These are phyloP conservation scores for Mycocentrospora acerina DNA, from an alignment of 2,329 filamentous ascomycete genomes.

Conservation along the genomic window DNA sequence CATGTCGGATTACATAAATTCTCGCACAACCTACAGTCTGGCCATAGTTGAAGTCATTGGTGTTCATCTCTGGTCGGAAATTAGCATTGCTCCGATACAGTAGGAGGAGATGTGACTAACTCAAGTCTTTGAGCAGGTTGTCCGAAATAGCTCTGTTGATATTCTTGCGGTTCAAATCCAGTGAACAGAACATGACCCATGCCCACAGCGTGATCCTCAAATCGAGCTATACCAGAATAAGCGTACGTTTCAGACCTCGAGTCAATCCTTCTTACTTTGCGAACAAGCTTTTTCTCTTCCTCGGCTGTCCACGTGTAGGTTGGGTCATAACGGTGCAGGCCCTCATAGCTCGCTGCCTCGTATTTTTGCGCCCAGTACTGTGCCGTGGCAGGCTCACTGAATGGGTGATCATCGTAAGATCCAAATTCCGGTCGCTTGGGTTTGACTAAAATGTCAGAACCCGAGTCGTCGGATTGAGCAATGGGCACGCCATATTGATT, in stretches of 20 bases:
- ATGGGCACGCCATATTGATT: conserved; percentile 17
- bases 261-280: conserved; percentile 42
- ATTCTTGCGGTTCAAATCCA: conserved; percentile 52
- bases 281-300: conserved; percentile 50
- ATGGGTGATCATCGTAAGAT: conserved; percentile 21
- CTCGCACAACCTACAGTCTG: conserved; percentile 39
- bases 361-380: conserved; percentile 30
- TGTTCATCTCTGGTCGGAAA: conserved; percentile 25
- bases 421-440: conserved; percentile 10
- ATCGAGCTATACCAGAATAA: conserved; percentile 21
- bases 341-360: conserved; percentile 35
- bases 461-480: conserved; percentile 15
- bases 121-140: conserved; percentile 30
- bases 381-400: conserved; percentile 24
- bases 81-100: conserved; percentile 1
- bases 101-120: conserved; percentile 15
- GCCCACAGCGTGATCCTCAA: conserved; percentile 31
- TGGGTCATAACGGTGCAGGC: conserved; percentile 52
- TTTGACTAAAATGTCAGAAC: conserved; percentile 11
- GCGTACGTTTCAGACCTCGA: not conserved
- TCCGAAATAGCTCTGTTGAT: conserved; percentile 47
- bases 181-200: conserved; percentile 53
- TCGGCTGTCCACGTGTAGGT: conserved; percentile 48
- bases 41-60: conserved; percentile 35
- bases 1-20: not conserved